Conservation (phyloP, 371 early-diverging fungal species). For the Syncephalastrum racemosum region DNA sequence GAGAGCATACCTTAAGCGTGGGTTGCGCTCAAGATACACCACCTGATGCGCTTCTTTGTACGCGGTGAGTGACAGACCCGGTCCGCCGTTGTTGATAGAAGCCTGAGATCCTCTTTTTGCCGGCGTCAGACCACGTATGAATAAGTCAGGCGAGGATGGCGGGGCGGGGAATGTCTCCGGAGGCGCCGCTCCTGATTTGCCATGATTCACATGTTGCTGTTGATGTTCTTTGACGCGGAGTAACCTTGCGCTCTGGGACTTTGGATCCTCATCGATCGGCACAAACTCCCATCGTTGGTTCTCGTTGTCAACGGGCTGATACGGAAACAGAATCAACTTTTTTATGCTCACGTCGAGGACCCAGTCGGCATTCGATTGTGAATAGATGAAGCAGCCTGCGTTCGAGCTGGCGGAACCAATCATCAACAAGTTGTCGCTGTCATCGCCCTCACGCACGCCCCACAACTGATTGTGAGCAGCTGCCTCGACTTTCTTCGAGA, state of each 20-base stretch:
- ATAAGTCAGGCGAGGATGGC: conserved; percentile 6
- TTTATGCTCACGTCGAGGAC: conserved; percentile 37
- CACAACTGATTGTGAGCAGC: conserved; percentile 46
- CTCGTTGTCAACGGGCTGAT: conserved; percentile 43
- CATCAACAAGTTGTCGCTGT: conserved; percentile 4
- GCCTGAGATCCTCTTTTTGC: conserved; percentile 49
- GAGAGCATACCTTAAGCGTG: conserved; percentile 26
- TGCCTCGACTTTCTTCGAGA: conserved; percentile 30
- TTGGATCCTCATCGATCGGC: conserved; percentile 7
- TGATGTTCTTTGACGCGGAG: too few relatives aligned
- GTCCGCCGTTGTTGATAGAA: conserved; percentile 12
- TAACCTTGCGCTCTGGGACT: too few relatives aligned
- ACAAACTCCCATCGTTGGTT: conserved; percentile 47
- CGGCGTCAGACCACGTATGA: conserved; percentile 31
- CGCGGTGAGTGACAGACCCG: conserved; percentile 26
- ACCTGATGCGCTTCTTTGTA: conserved; percentile 40
- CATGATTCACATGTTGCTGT: conserved; percentile 9
- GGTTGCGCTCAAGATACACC: conserved; percentile 25
- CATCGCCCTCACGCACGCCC: conserved; percentile 29
- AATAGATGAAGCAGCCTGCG: conserved; percentile 37
- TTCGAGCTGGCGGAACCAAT: conserved; percentile 22
- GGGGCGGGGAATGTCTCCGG: neutral
- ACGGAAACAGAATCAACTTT: conserved; percentile 43
- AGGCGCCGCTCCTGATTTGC: conserved; percentile 1
- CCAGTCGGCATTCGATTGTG: conserved; percentile 41